Evolutionary conservation across 148 eudicot species (phyloP).

Genomic region (Chenopodium suecicum): DNA sequence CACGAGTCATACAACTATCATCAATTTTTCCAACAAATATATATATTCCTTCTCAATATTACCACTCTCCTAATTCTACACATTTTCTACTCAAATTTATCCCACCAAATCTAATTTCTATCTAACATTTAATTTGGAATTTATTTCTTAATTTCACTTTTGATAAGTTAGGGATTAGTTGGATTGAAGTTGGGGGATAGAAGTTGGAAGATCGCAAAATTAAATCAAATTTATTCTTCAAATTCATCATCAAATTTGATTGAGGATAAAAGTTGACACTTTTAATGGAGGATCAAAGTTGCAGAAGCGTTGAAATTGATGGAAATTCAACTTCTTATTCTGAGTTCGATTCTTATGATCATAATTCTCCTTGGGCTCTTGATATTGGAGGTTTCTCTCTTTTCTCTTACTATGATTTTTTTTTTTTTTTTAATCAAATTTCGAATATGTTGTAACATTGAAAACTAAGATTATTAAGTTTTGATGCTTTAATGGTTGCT

Average conservation of each 20-base stretch:
- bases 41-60: too few species aligned
- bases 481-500: background rate
- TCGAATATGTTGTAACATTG: too few species aligned
- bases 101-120: too few species aligned
- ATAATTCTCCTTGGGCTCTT: constrained; percentile 57
- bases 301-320: background rate
- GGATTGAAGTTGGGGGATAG: background rate
- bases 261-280: background rate
- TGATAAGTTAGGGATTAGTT: constrained; percentile 13
- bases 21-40: too few species aligned
- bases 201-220: background rate
- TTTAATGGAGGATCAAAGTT: constrained; percentile 22
- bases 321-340: constrained; percentile 8
- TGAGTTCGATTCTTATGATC: constrained; percentile 33
- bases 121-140: too few species aligned
- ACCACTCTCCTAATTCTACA: too few species aligned
- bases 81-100: too few species aligned
- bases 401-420: background rate
- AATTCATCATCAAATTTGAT: background rate
- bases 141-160: too few species aligned
- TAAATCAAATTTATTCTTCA: background rate
- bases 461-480: background rate
- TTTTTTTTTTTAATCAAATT: background rate
- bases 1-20: background rate
- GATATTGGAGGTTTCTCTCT: constrained; percentile 81